phyloP scores from a whole-genome alignment of 164 flowering plant species.

The Nymphaea colorata region DNA sequence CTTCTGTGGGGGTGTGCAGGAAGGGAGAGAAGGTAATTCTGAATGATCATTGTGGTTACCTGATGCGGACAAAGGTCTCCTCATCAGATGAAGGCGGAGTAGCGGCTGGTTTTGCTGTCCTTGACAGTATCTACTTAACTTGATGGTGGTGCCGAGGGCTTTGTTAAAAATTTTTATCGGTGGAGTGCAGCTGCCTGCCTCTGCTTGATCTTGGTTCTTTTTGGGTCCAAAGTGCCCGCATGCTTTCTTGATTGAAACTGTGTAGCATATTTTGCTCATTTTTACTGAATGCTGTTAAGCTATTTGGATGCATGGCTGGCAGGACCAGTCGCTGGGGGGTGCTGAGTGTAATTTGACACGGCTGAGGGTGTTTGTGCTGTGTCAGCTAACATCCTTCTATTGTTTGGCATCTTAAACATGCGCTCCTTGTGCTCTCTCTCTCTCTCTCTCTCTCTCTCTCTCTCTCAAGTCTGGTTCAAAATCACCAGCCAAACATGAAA shows the following conservation, averaged over 20 bases:
- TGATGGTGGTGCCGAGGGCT: background rate
- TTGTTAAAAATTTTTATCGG: background rate
- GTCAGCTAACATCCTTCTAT: no score
- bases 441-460: no score
- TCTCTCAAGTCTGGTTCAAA: no score
- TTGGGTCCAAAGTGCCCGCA: background rate
- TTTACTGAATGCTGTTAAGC: background rate
- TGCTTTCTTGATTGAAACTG: background rate
- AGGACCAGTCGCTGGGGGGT: no score
- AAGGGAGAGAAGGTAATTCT: conserved; percentile 61
- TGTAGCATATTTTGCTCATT: background rate
- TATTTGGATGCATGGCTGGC: background rate
- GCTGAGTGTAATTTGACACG: no score
- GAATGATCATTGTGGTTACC: conserved; percentile 64
- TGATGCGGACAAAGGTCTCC: conserved; percentile 85
- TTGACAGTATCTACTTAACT: conserved; percentile 66
- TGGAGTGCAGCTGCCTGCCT: no score
- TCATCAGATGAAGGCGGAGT: conserved; percentile 96
- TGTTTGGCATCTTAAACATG: no score
- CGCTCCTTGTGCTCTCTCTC: no score
- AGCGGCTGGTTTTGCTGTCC: conserved; percentile 88
- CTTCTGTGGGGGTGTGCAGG: conserved; percentile 29
- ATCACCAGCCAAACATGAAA: no score
- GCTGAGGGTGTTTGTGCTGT: no score
- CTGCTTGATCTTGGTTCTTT: background rate